A percentile compares a stretch with the other conserved stretches of the same genome.
Evolutionary conservation across 2,329 filamentous ascomycete genomes (phyloP).

Genomic region (Alternaria brassicicola): DNA sequence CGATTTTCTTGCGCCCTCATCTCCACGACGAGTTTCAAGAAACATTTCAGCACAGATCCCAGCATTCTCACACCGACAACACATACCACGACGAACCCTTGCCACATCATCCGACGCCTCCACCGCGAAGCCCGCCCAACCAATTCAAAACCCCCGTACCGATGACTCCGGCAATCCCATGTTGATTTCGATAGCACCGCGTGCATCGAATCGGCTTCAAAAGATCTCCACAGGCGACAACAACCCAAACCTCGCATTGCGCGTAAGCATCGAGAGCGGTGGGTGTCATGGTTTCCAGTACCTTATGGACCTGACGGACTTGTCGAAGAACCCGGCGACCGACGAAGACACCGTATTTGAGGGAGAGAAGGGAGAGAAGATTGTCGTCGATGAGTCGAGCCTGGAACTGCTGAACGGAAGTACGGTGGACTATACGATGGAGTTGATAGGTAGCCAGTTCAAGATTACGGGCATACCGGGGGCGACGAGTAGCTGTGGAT

Average conservation of each 20-base stretch:
- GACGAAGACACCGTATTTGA: conserved; percentile 91
- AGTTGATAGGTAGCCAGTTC: conserved; percentile 93
- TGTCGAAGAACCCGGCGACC: conserved; percentile 53
- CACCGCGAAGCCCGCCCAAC: conserved; percentile 34
- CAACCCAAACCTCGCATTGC: conserved; percentile 84
- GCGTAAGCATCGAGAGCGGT: conserved; percentile 88
- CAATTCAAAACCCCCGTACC: conserved; percentile 71
- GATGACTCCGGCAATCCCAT: conserved; percentile 88
- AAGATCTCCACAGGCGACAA: conserved; percentile 61
- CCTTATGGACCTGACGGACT: conserved; percentile 80
- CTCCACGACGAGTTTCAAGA: neutral
- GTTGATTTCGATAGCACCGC: conserved; percentile 79
- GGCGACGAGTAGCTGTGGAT: conserved; percentile 93
- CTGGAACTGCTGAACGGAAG: conserved; percentile 89
- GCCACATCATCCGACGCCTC: conserved; percentile 32
- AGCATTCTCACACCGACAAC: conserved; percentile 38
- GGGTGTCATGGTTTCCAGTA: conserved; percentile 99
- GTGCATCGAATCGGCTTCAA: conserved; percentile 72
- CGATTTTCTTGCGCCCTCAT: conserved; percentile 42
- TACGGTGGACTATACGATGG: conserved; percentile 95
- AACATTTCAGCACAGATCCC: neutral
- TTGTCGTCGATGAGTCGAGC: conserved; percentile 87
- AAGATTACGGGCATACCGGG: conserved; percentile 93
- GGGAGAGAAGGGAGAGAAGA: conserved; percentile 70
- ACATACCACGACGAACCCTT: conserved; percentile 42